Conservation (phyloP, 177 flowering plant species). For the Telopea speciosissima region DNA sequence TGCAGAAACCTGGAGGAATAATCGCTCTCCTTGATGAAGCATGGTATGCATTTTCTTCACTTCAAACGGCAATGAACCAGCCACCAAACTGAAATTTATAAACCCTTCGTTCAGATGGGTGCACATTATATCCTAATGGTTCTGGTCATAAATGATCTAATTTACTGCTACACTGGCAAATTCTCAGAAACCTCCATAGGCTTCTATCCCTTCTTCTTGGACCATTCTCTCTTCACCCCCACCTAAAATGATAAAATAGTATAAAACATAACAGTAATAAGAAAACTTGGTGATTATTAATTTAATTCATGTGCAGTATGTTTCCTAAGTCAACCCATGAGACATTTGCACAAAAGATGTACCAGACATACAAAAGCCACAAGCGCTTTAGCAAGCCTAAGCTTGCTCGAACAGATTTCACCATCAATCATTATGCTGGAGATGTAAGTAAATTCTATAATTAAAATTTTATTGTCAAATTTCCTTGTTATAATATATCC, state of each 20-base stretch:
- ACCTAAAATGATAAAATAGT: constrained; percentile 1
- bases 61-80: neutral
- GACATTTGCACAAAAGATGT: constrained; percentile 87
- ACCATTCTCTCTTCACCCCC: neutral
- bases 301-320: constrained; percentile 50
- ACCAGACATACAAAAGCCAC: constrained; percentile 67
- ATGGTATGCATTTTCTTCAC: constrained; percentile 44
- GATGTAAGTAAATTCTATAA: constrained; percentile 45
- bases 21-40: constrained; percentile 94
- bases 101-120: neutral
- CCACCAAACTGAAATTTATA: neutral
- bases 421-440: constrained; percentile 79
- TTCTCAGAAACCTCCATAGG: neutral
- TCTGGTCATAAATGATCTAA: neutral
- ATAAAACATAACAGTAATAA: neutral
- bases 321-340: constrained; percentile 85
- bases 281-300: neutral
- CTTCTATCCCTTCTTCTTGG: neutral
- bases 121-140: neutral
- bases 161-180: neutral
- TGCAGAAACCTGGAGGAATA: constrained; percentile 95
- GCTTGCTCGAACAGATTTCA: constrained; percentile 74
- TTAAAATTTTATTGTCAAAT: constrained; percentile 6
- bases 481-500: neutral
- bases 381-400: constrained; percentile 88